phyloP scores from a whole-genome alignment of 2,329 filamentous ascomycete species.

The Alternaria alternata region DNA sequence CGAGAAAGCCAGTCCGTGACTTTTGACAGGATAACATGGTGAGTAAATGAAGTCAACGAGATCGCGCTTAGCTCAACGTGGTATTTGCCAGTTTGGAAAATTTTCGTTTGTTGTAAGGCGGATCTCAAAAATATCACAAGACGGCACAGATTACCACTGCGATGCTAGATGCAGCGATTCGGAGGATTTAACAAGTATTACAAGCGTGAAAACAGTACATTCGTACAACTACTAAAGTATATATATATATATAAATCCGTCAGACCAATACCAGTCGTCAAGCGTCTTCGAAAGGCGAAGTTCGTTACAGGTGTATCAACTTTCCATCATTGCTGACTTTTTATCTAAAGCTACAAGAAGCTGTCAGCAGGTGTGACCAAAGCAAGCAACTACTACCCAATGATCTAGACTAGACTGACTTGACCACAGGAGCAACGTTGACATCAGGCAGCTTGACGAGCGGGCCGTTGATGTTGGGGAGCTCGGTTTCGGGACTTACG shows the following conservation, averaged over 20 bases:
- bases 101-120: too few relatives aligned
- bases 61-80: too few relatives aligned
- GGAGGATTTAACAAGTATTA: neutral
- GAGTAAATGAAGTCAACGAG: too few relatives aligned
- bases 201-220: neutral
- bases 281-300: neutral
- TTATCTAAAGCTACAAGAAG: neutral
- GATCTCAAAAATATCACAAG: too few relatives aligned
- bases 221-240: conserved; percentile 3
- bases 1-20: neutral
- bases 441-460: conserved; percentile 10
- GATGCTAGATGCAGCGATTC: neutral
- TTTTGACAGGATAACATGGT: too few relatives aligned
- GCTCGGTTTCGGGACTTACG: conserved; percentile 19
- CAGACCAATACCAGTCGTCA: conserved; percentile 1
- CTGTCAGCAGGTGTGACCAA: neutral
- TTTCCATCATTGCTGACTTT: neutral
- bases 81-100: too few relatives aligned
- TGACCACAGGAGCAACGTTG: conserved; percentile 12
- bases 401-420: conserved; percentile 13
- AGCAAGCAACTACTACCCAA: neutral
- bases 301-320: neutral
- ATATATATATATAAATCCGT: neutral
- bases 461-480: neutral
- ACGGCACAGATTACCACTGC: too few relatives aligned